Percentiles rank a stretch among this genome's conserved stretches.
Conservation (phyloP, 164 flowering plant species). For the Vitis riparia region DNA sequence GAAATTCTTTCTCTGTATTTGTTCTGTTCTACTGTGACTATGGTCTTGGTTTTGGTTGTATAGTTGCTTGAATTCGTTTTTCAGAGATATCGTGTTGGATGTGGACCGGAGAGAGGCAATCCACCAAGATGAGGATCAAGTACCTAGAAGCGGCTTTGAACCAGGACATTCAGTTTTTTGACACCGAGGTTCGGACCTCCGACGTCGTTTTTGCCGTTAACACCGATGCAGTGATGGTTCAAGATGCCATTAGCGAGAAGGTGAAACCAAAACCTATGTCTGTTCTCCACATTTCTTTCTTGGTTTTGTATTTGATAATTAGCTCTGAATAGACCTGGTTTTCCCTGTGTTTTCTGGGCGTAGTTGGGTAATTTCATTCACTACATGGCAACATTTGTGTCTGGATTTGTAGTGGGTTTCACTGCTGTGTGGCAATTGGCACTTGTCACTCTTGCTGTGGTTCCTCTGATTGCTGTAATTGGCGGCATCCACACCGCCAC, state of each 20-base stretch:
- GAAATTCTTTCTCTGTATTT: not conserved
- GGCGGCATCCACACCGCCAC: slow-evolving; percentile 81
- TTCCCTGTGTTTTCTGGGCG: slow-evolving; percentile 6
- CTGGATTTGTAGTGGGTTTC: slow-evolving; percentile 95
- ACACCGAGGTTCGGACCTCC: slow-evolving; percentile 87
- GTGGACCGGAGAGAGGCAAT: slow-evolving; percentile 99
- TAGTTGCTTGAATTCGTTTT: slow-evolving; percentile 13
- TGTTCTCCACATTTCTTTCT: not conserved
- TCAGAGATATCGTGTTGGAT: slow-evolving; percentile 99
- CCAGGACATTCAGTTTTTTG: slow-evolving; percentile 93
- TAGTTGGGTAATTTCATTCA: slow-evolving; percentile 97
- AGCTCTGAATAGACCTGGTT: not conserved
- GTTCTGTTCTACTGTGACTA: not conserved
- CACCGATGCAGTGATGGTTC: slow-evolving; percentile 89
- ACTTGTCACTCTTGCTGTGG: slow-evolving; percentile 88
- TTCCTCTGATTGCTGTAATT: slow-evolving; percentile 91
- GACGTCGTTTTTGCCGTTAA: slow-evolving; percentile 91
- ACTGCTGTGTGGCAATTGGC: slow-evolving; percentile 97
- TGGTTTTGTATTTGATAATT: not conserved
- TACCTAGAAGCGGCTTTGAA: slow-evolving; percentile 87
- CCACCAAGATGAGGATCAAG: slow-evolving; percentile 93
- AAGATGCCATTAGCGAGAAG: slow-evolving; percentile 99
- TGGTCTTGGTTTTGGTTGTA: slow-evolving; percentile 3
- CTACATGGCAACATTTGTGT: slow-evolving; percentile 91
- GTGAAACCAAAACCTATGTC: slow-evolving; percentile 30